These are phyloP conservation scores for Gymnopus androsaceus DNA, from an alignment of 1,284 basidiomycete genomes.

Conservation along the genomic window DNA sequence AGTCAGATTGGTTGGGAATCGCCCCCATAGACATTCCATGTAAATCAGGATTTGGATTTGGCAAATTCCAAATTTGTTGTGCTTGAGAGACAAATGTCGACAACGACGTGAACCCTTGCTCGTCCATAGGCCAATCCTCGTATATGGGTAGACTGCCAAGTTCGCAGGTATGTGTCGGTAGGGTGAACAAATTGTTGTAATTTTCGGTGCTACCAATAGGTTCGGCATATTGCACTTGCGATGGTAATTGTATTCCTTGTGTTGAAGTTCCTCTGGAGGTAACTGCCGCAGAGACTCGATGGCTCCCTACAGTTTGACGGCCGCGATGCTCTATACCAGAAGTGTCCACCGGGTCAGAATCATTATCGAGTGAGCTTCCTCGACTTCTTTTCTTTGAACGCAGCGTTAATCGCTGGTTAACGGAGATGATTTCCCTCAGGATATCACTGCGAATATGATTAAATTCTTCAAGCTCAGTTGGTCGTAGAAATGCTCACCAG, in stretches of 20 bases:
- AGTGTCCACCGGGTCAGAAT: too few species aligned
- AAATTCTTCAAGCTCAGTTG: background rate
- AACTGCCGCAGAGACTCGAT: background rate
- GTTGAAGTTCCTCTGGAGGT: background rate
- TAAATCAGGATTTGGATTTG: too few species aligned
- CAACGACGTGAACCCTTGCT: background rate
- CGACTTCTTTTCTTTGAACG: background rate
- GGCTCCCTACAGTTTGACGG: background rate
- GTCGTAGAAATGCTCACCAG: conserved; percentile 1
- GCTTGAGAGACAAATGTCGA: too few species aligned
- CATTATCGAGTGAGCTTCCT: background rate
- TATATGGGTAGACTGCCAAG: conserved; percentile 15
- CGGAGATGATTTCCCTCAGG: conserved; percentile 10
- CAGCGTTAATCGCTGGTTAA: background rate
- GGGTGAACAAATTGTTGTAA: conserved; percentile 1
- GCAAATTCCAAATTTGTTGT: background rate
- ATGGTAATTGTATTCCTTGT: background rate
- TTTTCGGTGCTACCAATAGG: background rate
- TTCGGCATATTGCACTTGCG: background rate
- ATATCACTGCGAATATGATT: conserved; percentile 7
- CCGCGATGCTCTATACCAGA: background rate
- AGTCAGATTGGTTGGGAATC: too few species aligned
- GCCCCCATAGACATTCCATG: too few species aligned
- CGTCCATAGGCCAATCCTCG: background rate
- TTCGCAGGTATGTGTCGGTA: conserved; percentile 15